phyloP scores from a whole-genome alignment of 768 basidiomycete species.

The Chalciporus pseudorubinellus region DNA sequence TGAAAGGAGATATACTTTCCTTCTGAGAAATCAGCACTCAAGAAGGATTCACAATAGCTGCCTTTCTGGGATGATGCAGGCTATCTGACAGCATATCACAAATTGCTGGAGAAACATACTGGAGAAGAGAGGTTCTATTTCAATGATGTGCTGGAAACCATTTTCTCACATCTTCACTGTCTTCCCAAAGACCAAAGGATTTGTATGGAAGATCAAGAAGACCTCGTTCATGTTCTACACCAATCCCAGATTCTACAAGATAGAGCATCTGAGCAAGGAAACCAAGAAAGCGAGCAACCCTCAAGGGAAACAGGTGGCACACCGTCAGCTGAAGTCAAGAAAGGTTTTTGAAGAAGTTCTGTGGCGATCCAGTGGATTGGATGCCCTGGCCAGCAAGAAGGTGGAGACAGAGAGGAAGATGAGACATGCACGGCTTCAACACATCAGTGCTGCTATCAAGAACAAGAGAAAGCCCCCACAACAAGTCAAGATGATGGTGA shows the following conservation, averaged over 20 bases:
- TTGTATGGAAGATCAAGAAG: background rate
- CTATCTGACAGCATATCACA: slow-evolving; percentile 5
- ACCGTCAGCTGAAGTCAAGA: background rate
- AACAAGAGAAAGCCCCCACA: slow-evolving; percentile 5
- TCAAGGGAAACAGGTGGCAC: background rate
- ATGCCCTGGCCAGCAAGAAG: background rate
- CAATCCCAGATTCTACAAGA: slow-evolving; percentile 7
- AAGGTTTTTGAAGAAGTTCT: slow-evolving; percentile 2
- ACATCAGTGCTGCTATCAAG: background rate
- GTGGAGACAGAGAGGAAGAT: background rate
- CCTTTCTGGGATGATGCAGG: background rate
- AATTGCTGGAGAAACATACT: background rate
- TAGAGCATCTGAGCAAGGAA: background rate
- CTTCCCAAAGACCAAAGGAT: slow-evolving; percentile 12
- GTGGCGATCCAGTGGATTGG: background rate
- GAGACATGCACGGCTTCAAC: background rate
- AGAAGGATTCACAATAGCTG: background rate
- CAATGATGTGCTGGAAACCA: background rate
- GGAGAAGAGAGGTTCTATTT: background rate
- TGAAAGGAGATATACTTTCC: slow-evolving; percentile 4
- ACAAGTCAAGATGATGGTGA: too few relatives aligned
- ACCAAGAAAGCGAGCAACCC: background rate
- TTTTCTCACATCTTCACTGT: slow-evolving; percentile 4
- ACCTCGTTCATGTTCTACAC: background rate
- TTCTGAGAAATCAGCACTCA: background rate